Base-by-base conservation (phyloP, 495 filamentous ascomycete genomes). In the Tetracladium setigerum region DNA sequence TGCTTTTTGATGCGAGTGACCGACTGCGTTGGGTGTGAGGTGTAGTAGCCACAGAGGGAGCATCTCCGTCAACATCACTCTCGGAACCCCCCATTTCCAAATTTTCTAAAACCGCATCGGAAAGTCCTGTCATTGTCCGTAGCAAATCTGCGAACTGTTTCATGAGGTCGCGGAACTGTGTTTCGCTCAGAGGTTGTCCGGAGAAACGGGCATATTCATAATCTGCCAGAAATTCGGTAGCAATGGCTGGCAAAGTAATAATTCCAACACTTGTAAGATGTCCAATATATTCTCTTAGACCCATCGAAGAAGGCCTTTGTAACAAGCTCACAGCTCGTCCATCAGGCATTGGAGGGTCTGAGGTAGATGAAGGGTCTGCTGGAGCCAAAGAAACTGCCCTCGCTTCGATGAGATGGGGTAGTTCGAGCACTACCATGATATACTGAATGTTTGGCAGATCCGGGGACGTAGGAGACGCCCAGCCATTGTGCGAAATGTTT, bases 371-470 rank as follows among this genome's bases (percentile, higher is more conserved):
- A 5, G 67, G 65, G 46, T 89, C 83, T 0, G 73, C 64, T 1
- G 86, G 86, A 1, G 87, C 87, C 33, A 92, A 72, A 1, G 88
- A 85, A 11, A 92, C 81, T 6, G 89, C 92, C 65, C 89, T 89
- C 0, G 89, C 90, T 64, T 98, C 92, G 47, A 98, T 89, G 17
- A 98, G 71, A 57, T 95, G 84, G 2, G 91, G 86, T 12, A 98
- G 71, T 67, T 97, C 94, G 15, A 72, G 68, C 11, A 98, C 76
- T n/a, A 98, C 87, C 0, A 76, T 78, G 33, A 70, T 70, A 60
- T 91, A 96, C 38, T 90, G 81, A 9, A 96, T 64, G 53, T 89
- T 79, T 5, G 89, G 81, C 2, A 94, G 64, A 55, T 94, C 84
- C 2, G 70, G 67, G 0, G 79, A 86, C 8, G 68, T 65, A 6